A percentile compares a stretch with the other conserved stretches of the same genome.
Evolutionary conservation across 176 grass and related monocot genomes (phyloP).

Genomic region (Oryza nivara): DNA sequence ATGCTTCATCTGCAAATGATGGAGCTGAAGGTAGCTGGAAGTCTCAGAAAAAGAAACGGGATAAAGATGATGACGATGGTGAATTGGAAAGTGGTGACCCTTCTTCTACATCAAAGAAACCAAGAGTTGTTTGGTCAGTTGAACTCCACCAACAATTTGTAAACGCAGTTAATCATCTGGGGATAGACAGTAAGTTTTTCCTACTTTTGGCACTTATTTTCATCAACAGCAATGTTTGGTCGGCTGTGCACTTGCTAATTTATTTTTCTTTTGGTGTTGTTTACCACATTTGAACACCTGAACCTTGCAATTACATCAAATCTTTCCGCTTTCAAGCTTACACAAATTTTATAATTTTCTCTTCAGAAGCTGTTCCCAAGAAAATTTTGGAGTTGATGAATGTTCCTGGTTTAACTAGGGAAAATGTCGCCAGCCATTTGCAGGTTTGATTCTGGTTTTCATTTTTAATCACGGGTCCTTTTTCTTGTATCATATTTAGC

Average conservation of each 20-base stretch:
- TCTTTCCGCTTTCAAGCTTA: slow-evolving; percentile 40
- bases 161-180: slow-evolving; percentile 95
- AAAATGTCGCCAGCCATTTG: slow-evolving; percentile 99
- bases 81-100: slow-evolving; percentile 85
- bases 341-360: slow-evolving; percentile 17
- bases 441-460: slow-evolving; percentile 71
- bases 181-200: slow-evolving; percentile 85
- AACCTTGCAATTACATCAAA: neutral
- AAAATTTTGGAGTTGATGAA: slow-evolving; percentile 99
- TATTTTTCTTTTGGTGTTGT: slow-evolving; percentile 13
- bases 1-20: slow-evolving; percentile 80
- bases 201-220: slow-evolving; percentile 21
- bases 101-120: slow-evolving; percentile 88
- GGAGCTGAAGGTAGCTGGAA: slow-evolving; percentile 69
- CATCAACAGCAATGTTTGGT: slow-evolving; percentile 1
- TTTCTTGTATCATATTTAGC: slow-evolving; percentile 30
- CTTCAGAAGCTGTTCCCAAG: slow-evolving; percentile 96
- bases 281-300: neutral
- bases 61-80: slow-evolving; percentile 90
- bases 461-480: neutral
- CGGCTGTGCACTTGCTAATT: slow-evolving; percentile 23
- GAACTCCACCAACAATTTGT: slow-evolving; percentile 99
- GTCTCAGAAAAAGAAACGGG: slow-evolving; percentile 92
- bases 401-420: slow-evolving; percentile 97
- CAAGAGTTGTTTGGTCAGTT: slow-evolving; percentile 96